Conservation (phyloP, 1,284 basidiomycete species). For the Ceratobasidium theobromae region DNA sequence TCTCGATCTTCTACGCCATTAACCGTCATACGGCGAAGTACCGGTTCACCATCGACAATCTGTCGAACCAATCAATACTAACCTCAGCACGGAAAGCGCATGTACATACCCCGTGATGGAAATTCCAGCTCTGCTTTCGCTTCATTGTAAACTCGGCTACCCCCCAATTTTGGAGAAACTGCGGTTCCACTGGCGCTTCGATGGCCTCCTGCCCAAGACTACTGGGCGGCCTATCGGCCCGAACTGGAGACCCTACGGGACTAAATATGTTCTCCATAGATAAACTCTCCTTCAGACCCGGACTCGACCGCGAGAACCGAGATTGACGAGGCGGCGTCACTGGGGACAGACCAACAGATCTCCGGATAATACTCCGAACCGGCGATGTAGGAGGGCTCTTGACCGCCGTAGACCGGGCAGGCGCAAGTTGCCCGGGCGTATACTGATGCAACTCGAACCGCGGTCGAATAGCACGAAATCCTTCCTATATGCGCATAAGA, state of each 20-base stretch:
- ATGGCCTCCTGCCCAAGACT: too few species aligned
- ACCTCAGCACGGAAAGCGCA: not conserved
- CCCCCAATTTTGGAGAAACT: constrained; percentile 37
- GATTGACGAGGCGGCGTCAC: not conserved
- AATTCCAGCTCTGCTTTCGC: constrained; percentile 58
- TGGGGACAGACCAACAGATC: too few species aligned
- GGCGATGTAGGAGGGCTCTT: not conserved
- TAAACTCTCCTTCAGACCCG: too few species aligned
- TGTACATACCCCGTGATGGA: constrained; percentile 59
- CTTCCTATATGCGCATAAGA: constrained; percentile 49
- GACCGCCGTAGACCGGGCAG: constrained; percentile 1
- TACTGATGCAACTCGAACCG: constrained; percentile 57
- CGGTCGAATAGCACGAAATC: constrained; percentile 62
- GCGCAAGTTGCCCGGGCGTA: constrained; percentile 39
- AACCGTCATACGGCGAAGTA: constrained; percentile 63
- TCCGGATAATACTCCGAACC: not conserved
- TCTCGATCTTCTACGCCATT: constrained; percentile 66
- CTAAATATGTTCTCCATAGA: too few species aligned
- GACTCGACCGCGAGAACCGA: constrained; percentile 31
- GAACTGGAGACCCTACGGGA: too few species aligned
- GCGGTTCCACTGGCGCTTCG: constrained; percentile 37
- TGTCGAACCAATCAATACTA: constrained; percentile 31
- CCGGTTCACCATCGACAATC: constrained; percentile 65
- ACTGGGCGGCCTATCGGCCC: too few species aligned
- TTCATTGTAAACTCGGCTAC: constrained; percentile 65